phyloP scores from a whole-genome alignment of 257 asterid species.

The Buddleja alternifolia region DNA sequence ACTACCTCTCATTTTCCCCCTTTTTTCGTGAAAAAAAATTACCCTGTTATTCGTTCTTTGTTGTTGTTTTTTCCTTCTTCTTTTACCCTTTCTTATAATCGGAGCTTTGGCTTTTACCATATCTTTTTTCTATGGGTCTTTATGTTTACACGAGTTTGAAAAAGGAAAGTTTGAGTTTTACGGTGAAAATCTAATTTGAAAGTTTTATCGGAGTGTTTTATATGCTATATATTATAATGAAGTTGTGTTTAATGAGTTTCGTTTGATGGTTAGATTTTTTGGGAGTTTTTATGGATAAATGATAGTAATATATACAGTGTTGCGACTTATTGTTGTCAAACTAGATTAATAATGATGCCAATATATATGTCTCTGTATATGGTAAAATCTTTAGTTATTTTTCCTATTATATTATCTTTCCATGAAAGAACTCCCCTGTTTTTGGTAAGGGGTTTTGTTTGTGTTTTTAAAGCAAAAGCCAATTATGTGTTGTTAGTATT shows the following conservation, averaged over 20 bases:
- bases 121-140: not conserved
- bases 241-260: constrained; percentile 14
- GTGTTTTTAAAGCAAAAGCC: constrained; percentile 6
- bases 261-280: constrained; percentile 7
- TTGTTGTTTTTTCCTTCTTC: not conserved
- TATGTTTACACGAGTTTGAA: not conserved
- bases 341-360: not conserved
- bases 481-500: constrained; percentile 7
- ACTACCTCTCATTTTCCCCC: not conserved
- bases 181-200: not conserved
- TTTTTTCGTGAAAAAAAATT: not conserved
- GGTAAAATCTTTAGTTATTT: not conserved
- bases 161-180: not conserved
- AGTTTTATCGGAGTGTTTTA: not conserved
- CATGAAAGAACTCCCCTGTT: not conserved
- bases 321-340: not conserved
- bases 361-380: not conserved
- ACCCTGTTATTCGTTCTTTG: not conserved
- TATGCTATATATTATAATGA: not conserved
- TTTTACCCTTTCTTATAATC: not conserved
- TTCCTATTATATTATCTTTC: not conserved
- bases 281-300: not conserved
- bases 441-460: constrained; percentile 23
- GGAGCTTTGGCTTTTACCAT: too few relatives aligned
- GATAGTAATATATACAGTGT: too few relatives aligned